Evolutionary conservation across 1,139 yeast genomes (phyloP).

Genomic region (Geotrichum candidum): DNA sequence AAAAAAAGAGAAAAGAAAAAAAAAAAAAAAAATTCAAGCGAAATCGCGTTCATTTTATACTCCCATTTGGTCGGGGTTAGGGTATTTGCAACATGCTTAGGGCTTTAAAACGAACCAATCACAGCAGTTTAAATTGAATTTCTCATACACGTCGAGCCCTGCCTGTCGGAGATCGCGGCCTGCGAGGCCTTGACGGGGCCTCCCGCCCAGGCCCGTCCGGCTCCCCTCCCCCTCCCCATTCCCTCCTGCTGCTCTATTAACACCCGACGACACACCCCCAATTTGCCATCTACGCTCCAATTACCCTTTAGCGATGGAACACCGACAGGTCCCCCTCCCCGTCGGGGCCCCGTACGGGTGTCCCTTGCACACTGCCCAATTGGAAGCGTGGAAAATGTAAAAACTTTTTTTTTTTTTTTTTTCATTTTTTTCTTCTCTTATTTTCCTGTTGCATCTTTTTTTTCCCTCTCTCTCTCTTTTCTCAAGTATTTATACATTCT

Average conservation of each 20-base stretch:
- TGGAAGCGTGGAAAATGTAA: conserved; percentile 8
- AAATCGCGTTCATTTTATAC: neutral
- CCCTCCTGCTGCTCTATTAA: too few species aligned
- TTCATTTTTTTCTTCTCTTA: neutral
- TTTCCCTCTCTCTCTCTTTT: neutral
- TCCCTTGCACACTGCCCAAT: conserved; percentile 1
- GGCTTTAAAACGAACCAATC: neutral
- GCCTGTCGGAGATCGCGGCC: too few species aligned
- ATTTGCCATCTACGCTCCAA: too few species aligned
- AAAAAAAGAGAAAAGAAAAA: neutral
- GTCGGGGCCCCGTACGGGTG: neutral
- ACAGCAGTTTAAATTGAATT: neutral
- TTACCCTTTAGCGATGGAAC: too few species aligned
- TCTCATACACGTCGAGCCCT: neutral
- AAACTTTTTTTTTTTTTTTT: neutral
- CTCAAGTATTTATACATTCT: neutral
- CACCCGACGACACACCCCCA: too few species aligned
- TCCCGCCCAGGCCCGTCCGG: too few species aligned
- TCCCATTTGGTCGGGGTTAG: neutral
- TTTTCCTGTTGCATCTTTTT: neutral
- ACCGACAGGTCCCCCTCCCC: too few species aligned
- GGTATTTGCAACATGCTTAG: neutral
- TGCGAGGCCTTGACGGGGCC: too few species aligned
- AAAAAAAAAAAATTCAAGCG: neutral
- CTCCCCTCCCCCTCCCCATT: too few species aligned